phyloP scores from a whole-genome alignment of 1,284 basidiomycete genomes.

The Mycena sp. region DNA sequence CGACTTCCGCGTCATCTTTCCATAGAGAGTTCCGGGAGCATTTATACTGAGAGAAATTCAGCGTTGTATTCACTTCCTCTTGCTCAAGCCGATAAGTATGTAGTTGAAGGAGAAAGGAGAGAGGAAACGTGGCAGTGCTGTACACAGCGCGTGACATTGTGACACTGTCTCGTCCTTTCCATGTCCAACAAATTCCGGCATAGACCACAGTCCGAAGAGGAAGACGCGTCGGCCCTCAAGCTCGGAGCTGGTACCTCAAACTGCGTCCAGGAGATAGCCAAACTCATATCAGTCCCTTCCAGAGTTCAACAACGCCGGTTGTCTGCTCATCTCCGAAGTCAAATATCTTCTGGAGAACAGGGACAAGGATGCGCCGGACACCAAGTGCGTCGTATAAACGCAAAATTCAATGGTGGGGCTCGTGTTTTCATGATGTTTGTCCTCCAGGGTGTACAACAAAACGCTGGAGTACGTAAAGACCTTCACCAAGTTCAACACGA shows the following conservation, averaged over 20 bases:
- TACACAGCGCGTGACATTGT: too few relatives aligned
- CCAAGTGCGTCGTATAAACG: slow-evolving; percentile 65
- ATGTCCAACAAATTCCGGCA: slow-evolving; percentile 29
- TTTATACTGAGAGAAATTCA: too few relatives aligned
- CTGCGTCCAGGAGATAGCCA: not conserved
- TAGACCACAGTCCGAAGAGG: slow-evolving; percentile 59
- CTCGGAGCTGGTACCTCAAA: slow-evolving; percentile 62
- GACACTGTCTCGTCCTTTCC: too few relatives aligned
- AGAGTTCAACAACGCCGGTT: slow-evolving; percentile 94
- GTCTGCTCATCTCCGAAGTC: slow-evolving; percentile 91
- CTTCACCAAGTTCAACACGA: slow-evolving; percentile 90
- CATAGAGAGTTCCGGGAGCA: too few relatives aligned
- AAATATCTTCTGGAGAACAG: slow-evolving; percentile 89
- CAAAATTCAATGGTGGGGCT: too few relatives aligned
- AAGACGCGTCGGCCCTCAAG: slow-evolving; percentile 76
- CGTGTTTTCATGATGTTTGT: not conserved
- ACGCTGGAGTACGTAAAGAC: slow-evolving; percentile 92
- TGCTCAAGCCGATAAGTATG: too few relatives aligned
- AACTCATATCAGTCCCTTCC: slow-evolving; percentile 6
- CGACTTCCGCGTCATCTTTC: too few relatives aligned
- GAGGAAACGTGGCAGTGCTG: too few relatives aligned
- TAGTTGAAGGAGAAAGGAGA: too few relatives aligned
- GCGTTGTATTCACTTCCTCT: too few relatives aligned
- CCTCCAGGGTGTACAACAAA: slow-evolving; percentile 86
- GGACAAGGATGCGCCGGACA: slow-evolving; percentile 85